Base-by-base conservation (phyloP, 2,329 filamentous ascomycete genomes). In the Diaporthe citrichinensis region DNA sequence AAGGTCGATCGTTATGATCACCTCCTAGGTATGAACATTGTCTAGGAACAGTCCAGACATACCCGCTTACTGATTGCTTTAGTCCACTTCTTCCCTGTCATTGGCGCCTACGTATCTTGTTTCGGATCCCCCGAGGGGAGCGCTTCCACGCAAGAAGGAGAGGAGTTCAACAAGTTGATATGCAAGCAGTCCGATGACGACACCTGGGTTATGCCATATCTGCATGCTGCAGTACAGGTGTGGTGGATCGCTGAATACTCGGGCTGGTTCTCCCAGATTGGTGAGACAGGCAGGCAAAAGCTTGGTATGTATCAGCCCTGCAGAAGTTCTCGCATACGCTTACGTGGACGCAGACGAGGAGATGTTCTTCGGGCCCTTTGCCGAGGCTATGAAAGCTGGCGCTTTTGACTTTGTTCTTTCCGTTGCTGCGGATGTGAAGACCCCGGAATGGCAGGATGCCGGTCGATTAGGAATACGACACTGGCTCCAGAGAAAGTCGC, bases 211-310 rank as follows among this genome's bases (percentile, higher is more conserved):
- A 83, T 98, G 53, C 88, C 92, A 23, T 93, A 93, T 79, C 89
- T 98, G 17, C 93, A 96, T 79, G 94, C 96, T 61, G 93, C 95
- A 4, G 90, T 96, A 17, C 90, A 91, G 73, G 91, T 93, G 6
- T 95, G 94, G 90, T 99, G 97, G 97, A 89, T 98, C 62, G 93
- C 95, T 44, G 95, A 98, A 81, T 98, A 98, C 84, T 97, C 94
- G 78, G 95, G 95, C 3, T 94, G 95, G 88, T 98, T 96, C 82
- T 89, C 94, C 75, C 95, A 98, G 79, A 90, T 93, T 79, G 90
- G 91, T 28, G 89, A 91, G 46, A 73, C 57, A 17, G 87, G 90
- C 77, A 88, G 90, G 67, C 87, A 51, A 31, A 74, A 69, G 8
- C 65, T 59, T 39, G 87, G 87, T 89, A 78, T 80, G 83, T 74